A percentile compares a stretch with the other conserved stretches of the same genome.
phyloP scores from a whole-genome alignment of 345 rosid species.

The Acer yangbiense region DNA sequence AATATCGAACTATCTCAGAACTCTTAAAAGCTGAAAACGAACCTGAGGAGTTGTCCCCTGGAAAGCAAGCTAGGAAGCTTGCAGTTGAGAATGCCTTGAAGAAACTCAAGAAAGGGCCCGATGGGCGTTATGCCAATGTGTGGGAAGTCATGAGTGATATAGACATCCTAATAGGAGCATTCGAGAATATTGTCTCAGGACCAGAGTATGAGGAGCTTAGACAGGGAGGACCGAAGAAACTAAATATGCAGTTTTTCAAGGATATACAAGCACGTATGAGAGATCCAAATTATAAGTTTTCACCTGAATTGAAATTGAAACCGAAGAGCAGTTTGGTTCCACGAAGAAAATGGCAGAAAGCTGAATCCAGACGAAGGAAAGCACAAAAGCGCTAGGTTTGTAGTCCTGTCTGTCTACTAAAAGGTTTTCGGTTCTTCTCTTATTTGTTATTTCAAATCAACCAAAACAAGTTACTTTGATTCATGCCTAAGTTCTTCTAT shows the following conservation, averaged over 20 bases:
- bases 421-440: background rate
- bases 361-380: constrained; percentile 81
- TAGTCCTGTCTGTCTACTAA: background rate
- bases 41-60: constrained; percentile 86
- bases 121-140: constrained; percentile 84
- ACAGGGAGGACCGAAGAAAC: constrained; percentile 84
- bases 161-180: constrained; percentile 84
- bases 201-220: constrained; percentile 96
- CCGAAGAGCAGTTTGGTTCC: constrained; percentile 92
- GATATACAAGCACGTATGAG: constrained; percentile 95
- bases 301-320: constrained; percentile 84
- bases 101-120: constrained; percentile 91
- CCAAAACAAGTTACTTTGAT: background rate
- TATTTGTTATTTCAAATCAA: background rate
- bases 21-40: constrained; percentile 73
- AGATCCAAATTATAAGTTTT: constrained; percentile 84
- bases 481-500: background rate
- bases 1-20: constrained; percentile 83
- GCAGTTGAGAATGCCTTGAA: constrained; percentile 94
- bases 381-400: constrained; percentile 65
- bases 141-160: constrained; percentile 96
- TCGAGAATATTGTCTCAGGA: constrained; percentile 86
- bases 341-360: constrained; percentile 87
- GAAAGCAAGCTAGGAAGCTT: constrained; percentile 86
- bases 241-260: constrained; percentile 93